These are phyloP conservation scores for Talaromyces islandicus DNA, from an alignment of 2,329 filamentous ascomycete species.

Conservation along the genomic window DNA sequence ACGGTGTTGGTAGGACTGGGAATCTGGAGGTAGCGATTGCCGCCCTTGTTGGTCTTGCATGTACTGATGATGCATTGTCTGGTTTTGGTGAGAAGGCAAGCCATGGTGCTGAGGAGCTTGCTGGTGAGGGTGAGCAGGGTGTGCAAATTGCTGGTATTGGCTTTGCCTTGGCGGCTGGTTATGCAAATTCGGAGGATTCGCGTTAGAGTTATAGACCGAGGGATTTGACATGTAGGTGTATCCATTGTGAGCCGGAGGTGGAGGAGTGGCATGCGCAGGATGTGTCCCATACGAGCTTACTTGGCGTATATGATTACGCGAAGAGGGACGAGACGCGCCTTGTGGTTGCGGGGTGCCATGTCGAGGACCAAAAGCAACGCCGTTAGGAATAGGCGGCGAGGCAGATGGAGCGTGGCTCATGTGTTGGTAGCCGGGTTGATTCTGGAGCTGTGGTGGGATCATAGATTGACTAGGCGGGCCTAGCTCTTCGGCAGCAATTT, in stretches of 20 bases:
- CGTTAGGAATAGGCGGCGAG: slow-evolving; percentile 81
- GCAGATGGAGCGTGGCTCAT: slow-evolving; percentile 80
- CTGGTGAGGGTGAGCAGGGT: slow-evolving; percentile 29
- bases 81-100: slow-evolving; percentile 39
- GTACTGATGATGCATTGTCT: slow-evolving; percentile 55
- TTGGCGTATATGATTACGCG: slow-evolving; percentile 71
- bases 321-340: slow-evolving; percentile 68
- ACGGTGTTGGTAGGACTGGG: slow-evolving; percentile 8
- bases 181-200: slow-evolving; percentile 39
- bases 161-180: slow-evolving; percentile 37
- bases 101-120: slow-evolving; percentile 26
- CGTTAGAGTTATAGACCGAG: slow-evolving; percentile 71
- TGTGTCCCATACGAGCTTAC: slow-evolving; percentile 64
- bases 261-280: slow-evolving; percentile 47
- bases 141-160: slow-evolving; percentile 35
- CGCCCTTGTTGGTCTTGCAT: slow-evolving; percentile 68
- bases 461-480: slow-evolving; percentile 50
- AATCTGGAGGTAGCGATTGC: slow-evolving; percentile 60
- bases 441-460: slow-evolving; percentile 66
- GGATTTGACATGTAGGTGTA: slow-evolving; percentile 83
- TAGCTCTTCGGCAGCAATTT: slow-evolving; percentile 62
- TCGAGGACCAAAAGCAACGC: slow-evolving; percentile 63
- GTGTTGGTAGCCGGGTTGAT: slow-evolving; percentile 63
- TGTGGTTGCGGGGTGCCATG: slow-evolving; percentile 78
- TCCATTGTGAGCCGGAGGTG: slow-evolving; percentile 56